These are phyloP conservation scores for Durusdinium trenchii DNA, from an alignment of 73 alveolate genomes.

Conservation along the genomic window DNA sequence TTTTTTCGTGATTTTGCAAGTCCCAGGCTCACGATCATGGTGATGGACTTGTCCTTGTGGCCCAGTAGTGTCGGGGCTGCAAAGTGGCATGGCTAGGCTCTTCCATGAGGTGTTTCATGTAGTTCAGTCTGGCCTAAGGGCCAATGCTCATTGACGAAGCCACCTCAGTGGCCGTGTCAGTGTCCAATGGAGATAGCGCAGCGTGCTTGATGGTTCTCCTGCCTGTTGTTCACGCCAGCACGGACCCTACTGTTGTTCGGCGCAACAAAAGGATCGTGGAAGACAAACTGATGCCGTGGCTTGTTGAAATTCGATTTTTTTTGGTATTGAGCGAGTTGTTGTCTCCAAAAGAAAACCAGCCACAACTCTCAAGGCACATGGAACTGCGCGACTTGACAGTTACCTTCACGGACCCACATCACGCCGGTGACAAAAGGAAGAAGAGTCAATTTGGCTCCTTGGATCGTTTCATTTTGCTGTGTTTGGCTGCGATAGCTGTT, in stretches of 20 bases:
- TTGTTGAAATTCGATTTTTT: neutral
- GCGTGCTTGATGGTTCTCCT: neutral
- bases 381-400: neutral
- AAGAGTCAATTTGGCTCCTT: neutral
- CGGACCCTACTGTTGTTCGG: neutral
- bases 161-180: neutral
- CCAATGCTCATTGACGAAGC: constrained; percentile 12
- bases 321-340: neutral
- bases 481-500: neutral
- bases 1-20: neutral
- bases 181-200: neutral
- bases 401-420: neutral
- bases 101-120: neutral
- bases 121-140: neutral
- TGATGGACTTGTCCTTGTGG: constrained; percentile 26
- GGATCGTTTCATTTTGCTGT: neutral
- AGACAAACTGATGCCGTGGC: neutral
- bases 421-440: constrained; percentile 23
- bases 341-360: neutral
- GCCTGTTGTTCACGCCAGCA: neutral
- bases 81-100: neutral
- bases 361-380: neutral
- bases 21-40: neutral
- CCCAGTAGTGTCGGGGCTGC: neutral
- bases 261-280: neutral